These are phyloP conservation scores for Plenodomus biglobosus DNA, from an alignment of 2,329 filamentous ascomycete species.

Conservation along the genomic window DNA sequence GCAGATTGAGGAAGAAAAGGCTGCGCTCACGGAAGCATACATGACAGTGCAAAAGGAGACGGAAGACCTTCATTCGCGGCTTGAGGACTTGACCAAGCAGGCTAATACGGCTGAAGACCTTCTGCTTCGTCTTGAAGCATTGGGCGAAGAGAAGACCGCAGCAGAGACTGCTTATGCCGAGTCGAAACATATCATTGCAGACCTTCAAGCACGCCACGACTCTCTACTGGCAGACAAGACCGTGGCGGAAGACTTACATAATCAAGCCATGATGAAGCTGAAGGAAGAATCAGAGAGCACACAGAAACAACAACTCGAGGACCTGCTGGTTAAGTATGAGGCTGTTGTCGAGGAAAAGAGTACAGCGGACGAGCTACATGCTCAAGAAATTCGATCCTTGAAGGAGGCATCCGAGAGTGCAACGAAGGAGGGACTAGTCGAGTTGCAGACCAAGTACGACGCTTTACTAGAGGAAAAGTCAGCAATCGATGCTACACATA, in stretches of 20 bases:
- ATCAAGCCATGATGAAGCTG: constrained; percentile 30
- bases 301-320: constrained; percentile 30
- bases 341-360: constrained; percentile 32
- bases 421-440: constrained; percentile 28
- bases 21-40: constrained; percentile 23
- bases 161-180: constrained; percentile 24
- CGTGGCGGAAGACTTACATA: constrained; percentile 33
- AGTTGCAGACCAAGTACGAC: constrained; percentile 37
- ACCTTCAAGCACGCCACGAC: constrained; percentile 36
- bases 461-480: constrained; percentile 32
- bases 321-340: constrained; percentile 35
- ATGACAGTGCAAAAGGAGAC: constrained; percentile 23
- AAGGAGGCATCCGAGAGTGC: constrained; percentile 27
- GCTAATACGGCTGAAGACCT: constrained; percentile 10
- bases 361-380: constrained; percentile 28
- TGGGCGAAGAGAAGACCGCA: constrained; percentile 23
- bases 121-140: constrained; percentile 13
- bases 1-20: constrained; percentile 28
- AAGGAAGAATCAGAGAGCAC: constrained; percentile 34
- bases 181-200: constrained; percentile 30
- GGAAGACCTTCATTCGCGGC: constrained; percentile 24
- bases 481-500: constrained; percentile 27
- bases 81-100: constrained; percentile 23
- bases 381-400: constrained; percentile 24
- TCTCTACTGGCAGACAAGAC: constrained; percentile 35